These are phyloP conservation scores for Metarhizium album DNA, from an alignment of 2,329 filamentous ascomycete genomes.

Conservation along the genomic window DNA sequence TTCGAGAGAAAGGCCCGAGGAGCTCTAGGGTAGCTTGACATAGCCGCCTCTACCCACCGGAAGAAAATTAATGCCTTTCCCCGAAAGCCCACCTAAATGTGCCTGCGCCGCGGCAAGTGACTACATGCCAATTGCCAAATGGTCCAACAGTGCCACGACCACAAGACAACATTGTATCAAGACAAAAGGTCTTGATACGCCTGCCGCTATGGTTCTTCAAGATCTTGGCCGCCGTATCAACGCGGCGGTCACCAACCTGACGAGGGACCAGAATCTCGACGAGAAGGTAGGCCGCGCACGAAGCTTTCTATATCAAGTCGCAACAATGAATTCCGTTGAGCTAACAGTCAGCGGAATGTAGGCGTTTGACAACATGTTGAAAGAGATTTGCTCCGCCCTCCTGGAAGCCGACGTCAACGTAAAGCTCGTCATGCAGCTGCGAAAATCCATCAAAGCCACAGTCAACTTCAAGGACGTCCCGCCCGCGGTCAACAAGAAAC, in stretches of 20 bases:
- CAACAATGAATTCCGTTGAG: not conserved
- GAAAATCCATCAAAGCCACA: slow-evolving; percentile 79
- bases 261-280: slow-evolving; percentile 83
- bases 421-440: slow-evolving; percentile 78
- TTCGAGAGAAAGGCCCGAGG: too few relatives aligned
- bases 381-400: slow-evolving; percentile 92
- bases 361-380: slow-evolving; percentile 97
- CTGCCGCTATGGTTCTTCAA: slow-evolving; percentile 78
- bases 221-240: slow-evolving; percentile 98
- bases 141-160: not conserved
- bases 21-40: not conserved
- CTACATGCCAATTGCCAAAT: slow-evolving; percentile 1
- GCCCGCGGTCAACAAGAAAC: slow-evolving; percentile 92
- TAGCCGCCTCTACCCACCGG: slow-evolving; percentile 1
- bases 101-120: slow-evolving; percentile 1
- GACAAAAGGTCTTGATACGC: not conserved
- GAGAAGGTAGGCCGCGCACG: slow-evolving; percentile 59
- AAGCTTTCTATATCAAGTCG: not conserved
- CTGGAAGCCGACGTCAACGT: slow-evolving; percentile 97
- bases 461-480: slow-evolving; percentile 95
- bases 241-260: slow-evolving; percentile 87
- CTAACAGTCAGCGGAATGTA: slow-evolving; percentile 21
- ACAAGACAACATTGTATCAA: not conserved
- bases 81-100: not conserved
- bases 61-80: slow-evolving; percentile 7